Base-by-base conservation (phyloP, 805 yeast species). In the Schizosaccharomyces osmophilus region DNA sequence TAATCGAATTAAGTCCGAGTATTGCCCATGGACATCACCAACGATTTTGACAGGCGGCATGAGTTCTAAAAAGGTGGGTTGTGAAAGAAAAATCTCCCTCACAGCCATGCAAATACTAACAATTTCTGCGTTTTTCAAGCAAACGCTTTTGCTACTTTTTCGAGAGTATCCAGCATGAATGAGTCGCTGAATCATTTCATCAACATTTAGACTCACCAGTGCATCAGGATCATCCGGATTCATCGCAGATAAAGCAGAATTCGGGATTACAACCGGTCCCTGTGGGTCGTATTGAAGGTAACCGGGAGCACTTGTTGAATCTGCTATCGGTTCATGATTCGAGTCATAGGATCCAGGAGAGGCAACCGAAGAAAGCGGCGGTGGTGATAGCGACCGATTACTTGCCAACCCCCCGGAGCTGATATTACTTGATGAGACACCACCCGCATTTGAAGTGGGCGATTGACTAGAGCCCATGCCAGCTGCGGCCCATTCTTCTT, bases 1-100 rank as follows among this genome's bases (percentile, higher is more conserved):
- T 63, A 93, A 78, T 66, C 98, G 80, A 65, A 93, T 81, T 64
- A 93, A 76, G 73, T 93, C 98, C 61, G 85, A 85, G 70, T 84
- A 93, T 72, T 93, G 98, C 39, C 98, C 98, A 72, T 93, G 98
- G 39, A 93, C 95, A 70, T 93, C 98, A 59, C 94, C 94, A 4
- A 85, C 94, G 26, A 85, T 85, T 70, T 85, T 85, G 26, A 85
- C 93, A 0, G 94, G 93, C 1, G 93, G 86, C 55, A 86, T 80
- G 64, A 90, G 76, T 71, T 93, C 97, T 63, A 90, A 75, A 61
- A 90, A 73, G 4, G 96, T 79, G 5, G 98, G 98, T 71, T 93
- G 97, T 62, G 85, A 79, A 62, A 93, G 73, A 67, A 93, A 87
- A 17, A 90, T 82, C 68, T 93, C 96, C 64, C 96, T 78, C 3